These are phyloP conservation scores for Plantago elongata DNA, from an alignment of 257 asterid genomes.

Conservation along the genomic window DNA sequence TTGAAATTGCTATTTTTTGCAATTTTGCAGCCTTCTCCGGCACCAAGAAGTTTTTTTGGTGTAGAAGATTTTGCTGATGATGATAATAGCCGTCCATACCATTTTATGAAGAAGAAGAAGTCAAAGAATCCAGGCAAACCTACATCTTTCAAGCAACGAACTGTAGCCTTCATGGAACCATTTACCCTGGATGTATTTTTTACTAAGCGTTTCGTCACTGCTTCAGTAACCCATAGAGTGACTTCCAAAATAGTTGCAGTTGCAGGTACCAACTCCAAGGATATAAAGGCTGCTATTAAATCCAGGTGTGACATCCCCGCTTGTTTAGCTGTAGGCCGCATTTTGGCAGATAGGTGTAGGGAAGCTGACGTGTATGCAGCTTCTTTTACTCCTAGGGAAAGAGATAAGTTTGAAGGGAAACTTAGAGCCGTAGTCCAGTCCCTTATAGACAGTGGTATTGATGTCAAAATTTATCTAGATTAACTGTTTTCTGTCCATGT, in stretches of 20 bases:
- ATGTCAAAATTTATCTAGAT: conserved; percentile 79
- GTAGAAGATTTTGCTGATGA: conserved; percentile 91
- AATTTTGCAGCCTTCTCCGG: conserved; percentile 44
- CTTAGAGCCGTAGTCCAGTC: conserved; percentile 93
- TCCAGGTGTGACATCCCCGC: conserved; percentile 91
- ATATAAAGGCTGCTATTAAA: conserved; percentile 79
- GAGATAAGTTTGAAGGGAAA: conserved; percentile 95
- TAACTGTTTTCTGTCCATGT: conserved; percentile 22
- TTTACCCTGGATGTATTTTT: conserved; percentile 87
- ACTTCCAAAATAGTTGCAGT: conserved; percentile 97
- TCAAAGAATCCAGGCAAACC: conserved; percentile 76
- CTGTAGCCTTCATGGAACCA: conserved; percentile 87
- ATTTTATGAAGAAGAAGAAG: conserved; percentile 77
- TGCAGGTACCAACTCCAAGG: conserved; percentile 94
- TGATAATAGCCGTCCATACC: conserved; percentile 83
- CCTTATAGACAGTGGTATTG: conserved; percentile 88
- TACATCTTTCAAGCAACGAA: conserved; percentile 82
- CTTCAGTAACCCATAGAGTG: conserved; percentile 89
- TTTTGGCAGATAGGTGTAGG: conserved; percentile 77
- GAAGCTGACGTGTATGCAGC: conserved; percentile 94
- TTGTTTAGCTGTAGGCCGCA: conserved; percentile 67
- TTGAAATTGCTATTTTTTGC: not conserved
- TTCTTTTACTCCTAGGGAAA: conserved; percentile 79
- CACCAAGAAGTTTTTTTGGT: conserved; percentile 94
- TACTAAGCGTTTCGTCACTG: conserved; percentile 84